These are phyloP conservation scores for Scleromitrula shiraiana DNA, from an alignment of 2,329 filamentous ascomycete species.

Conservation along the genomic window DNA sequence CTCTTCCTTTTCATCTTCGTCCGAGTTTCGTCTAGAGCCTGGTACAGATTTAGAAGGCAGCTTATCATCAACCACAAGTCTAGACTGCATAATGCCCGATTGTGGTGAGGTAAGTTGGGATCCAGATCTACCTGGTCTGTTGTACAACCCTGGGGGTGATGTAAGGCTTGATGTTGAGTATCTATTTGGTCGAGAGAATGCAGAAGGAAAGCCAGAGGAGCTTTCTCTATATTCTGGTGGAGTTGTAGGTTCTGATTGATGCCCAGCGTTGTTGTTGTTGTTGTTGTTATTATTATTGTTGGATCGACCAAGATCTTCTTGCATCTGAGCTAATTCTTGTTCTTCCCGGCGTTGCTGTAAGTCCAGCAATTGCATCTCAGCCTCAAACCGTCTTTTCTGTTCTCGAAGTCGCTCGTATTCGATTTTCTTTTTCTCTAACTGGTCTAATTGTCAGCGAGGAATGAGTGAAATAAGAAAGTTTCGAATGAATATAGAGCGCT, in stretches of 20 bases:
- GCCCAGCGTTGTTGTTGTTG: conserved; percentile 43
- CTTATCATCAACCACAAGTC: conserved; percentile 53
- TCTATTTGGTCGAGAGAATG: conserved; percentile 76
- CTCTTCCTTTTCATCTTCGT: conserved; percentile 80
- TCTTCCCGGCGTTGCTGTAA: conserved; percentile 77
- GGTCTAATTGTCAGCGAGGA: conserved; percentile 32
- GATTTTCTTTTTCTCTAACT: conserved; percentile 91
- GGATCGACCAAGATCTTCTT: conserved; percentile 62
- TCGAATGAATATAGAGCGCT: background rate
- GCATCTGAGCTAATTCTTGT: conserved; percentile 76
- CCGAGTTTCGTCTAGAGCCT: conserved; percentile 79
- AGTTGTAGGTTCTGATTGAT: conserved; percentile 91
- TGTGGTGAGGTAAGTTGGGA: conserved; percentile 76
- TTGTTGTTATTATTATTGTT: conserved; percentile 33
- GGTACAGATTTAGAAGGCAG: conserved; percentile 80
- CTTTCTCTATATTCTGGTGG: conserved; percentile 85
- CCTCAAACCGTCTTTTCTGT: conserved; percentile 82
- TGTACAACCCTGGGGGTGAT: conserved; percentile 68
- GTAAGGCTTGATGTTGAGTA: conserved; percentile 85
- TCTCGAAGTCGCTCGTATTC: conserved; percentile 89
- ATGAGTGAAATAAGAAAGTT: no score
- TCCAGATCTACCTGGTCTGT: conserved; percentile 66
- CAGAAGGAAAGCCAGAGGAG: conserved; percentile 61
- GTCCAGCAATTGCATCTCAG: conserved; percentile 85
- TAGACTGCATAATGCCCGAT: conserved; percentile 50